A percentile compares a stretch with the other conserved stretches of the same genome.
Conservation (phyloP, 225 moss, liverwort and hornwort species). For the Ulota crispa region DNA sequence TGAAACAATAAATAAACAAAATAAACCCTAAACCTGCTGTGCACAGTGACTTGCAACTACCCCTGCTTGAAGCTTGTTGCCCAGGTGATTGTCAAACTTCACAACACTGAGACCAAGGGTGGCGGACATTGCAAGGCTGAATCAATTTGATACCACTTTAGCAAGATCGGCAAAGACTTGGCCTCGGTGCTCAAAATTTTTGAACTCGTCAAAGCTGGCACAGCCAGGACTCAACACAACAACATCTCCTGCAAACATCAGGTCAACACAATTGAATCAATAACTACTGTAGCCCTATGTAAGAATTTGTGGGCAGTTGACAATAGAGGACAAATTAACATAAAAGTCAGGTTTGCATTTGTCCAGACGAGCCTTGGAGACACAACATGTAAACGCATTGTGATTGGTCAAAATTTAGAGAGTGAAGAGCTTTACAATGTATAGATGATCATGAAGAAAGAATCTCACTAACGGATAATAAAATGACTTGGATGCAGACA, state of each 20-base stretch:
- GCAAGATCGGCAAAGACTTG: constrained; percentile 82
- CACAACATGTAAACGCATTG: not conserved
- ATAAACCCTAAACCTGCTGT: not conserved
- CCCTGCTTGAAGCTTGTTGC: not conserved
- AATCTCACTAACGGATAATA: no score
- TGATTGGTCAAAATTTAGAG: not conserved
- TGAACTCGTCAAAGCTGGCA: constrained; percentile 94
- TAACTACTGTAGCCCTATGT: not conserved
- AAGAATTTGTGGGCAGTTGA: not conserved
- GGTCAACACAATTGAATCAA: not conserved
- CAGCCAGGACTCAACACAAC: constrained; percentile 87
- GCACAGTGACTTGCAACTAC: not conserved
- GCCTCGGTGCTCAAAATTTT: constrained; percentile 93
- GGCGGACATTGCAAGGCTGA: not conserved
- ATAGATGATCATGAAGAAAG: no score
- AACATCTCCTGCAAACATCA: constrained; percentile 66
- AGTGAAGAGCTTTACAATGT: not conserved
- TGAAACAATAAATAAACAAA: not conserved
- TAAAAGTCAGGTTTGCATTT: not conserved
- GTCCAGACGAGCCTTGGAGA: not conserved
- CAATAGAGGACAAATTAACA: not conserved
- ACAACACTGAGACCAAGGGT: not conserved
- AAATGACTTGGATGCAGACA: no score
- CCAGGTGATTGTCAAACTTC: not conserved
- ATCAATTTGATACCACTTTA: constrained; percentile 42